These are phyloP conservation scores for Gardenia jasminoides DNA, from an alignment of 257 asterid species.

Conservation along the genomic window DNA sequence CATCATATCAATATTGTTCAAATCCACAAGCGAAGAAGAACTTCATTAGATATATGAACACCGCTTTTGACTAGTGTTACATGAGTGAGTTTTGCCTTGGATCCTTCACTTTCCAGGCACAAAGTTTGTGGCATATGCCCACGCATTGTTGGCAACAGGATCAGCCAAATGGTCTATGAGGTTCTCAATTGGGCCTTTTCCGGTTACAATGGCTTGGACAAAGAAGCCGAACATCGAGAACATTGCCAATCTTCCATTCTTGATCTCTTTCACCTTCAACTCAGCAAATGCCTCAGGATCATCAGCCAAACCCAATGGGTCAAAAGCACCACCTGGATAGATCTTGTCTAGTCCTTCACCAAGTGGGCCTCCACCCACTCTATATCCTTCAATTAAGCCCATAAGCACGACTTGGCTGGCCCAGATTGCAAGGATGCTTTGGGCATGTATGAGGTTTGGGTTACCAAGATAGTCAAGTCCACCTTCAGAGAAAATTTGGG, in stretches of 20 bases:
- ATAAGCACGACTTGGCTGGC: conserved; percentile 74
- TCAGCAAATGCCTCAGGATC: not conserved
- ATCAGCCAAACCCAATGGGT: conserved; percentile 55
- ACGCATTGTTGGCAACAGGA: too few relatives aligned
- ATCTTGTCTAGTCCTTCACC: conserved; percentile 88
- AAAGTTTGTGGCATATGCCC: too few relatives aligned
- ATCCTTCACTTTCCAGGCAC: not conserved
- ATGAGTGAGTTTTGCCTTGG: not conserved
- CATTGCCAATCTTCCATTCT: too few relatives aligned
- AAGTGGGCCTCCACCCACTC: conserved; percentile 88
- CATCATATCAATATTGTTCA: not conserved
- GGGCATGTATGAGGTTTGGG: conserved; percentile 89
- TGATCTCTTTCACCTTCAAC: not conserved
- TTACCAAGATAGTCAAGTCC: conserved; percentile 86
- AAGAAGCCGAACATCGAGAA: too few relatives aligned
- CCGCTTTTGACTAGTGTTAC: not conserved
- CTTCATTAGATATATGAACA: not conserved
- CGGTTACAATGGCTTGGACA: too few relatives aligned
- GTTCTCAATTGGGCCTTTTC: too few relatives aligned
- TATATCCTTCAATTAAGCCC: conserved; percentile 84
- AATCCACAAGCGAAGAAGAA: not conserved
- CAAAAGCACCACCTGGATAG: conserved; percentile 83
- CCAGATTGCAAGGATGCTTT: conserved; percentile 87
- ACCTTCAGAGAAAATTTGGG: conserved; percentile 88
- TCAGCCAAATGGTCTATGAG: too few relatives aligned